phyloP scores from a whole-genome alignment of 129 eudicot species.

The Apium graveolens region DNA sequence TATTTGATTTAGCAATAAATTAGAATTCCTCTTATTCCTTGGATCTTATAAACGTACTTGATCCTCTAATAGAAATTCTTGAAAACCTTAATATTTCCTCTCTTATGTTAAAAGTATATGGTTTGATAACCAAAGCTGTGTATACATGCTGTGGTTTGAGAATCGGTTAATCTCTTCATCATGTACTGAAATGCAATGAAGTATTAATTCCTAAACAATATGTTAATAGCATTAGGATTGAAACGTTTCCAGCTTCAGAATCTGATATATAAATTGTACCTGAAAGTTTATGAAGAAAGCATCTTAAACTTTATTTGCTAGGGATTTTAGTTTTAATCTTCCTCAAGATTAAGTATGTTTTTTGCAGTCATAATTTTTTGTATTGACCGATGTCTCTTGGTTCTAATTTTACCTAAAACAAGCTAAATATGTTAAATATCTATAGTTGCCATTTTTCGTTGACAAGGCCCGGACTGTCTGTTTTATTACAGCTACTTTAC shows the following conservation, averaged over 20 bases:
- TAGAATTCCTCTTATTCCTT: neutral
- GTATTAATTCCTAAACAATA: neutral
- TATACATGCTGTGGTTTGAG: neutral
- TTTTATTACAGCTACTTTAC: constrained; percentile 72
- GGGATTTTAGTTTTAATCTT: neutral
- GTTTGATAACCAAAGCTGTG: neutral
- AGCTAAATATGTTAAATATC: neutral
- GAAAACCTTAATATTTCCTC: neutral
- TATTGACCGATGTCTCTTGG: neutral
- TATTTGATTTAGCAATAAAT: neutral
- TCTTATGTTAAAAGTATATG: neutral
- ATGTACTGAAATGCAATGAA: neutral
- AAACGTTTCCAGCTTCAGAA: neutral
- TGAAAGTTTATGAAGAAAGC: neutral
- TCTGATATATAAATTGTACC: neutral
- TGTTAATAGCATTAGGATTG: neutral
- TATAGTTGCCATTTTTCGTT: neutral
- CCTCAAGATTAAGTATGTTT: neutral
- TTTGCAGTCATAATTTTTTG: neutral
- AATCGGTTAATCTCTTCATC: neutral
- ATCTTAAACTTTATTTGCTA: neutral
- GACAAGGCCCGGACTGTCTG: neutral
- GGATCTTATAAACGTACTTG: neutral
- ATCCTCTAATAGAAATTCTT: neutral
- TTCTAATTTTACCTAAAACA: neutral